A percentile compares a stretch with the other conserved stretches of the same genome.
phyloP scores from a whole-genome alignment of 2,329 filamentous ascomycete species.

The Colletotrichum sp. region DNA sequence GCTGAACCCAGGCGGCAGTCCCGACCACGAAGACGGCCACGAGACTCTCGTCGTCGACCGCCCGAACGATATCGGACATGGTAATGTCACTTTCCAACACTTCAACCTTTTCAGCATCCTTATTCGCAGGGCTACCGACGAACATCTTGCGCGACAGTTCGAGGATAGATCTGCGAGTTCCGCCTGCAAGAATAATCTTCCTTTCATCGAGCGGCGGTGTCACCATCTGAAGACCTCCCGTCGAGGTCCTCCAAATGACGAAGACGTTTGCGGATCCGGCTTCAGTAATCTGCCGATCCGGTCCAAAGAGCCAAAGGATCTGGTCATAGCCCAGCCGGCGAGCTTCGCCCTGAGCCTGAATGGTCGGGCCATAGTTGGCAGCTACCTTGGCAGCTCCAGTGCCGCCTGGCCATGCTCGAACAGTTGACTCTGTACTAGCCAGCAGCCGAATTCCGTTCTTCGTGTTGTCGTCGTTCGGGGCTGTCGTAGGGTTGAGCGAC shows the following conservation, averaged over 20 bases:
- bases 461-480: background rate
- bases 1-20: constrained; percentile 70
- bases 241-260: background rate
- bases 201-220: background rate
- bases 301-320: constrained; percentile 16
- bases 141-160: background rate
- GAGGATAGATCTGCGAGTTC: background rate
- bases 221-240: background rate
- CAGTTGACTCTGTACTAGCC: background rate
- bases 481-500: background rate
- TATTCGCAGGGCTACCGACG: constrained; percentile 16
- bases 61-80: constrained; percentile 77
- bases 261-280: constrained; percentile 7
- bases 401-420: constrained; percentile 12
- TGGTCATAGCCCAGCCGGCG: constrained; percentile 13
- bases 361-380: constrained; percentile 24
- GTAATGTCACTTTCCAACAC: constrained; percentile 84
- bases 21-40: constrained; percentile 86
- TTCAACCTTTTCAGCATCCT: constrained; percentile 61
- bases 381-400: constrained; percentile 11
- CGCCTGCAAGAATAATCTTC: background rate
- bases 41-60: constrained; percentile 75
- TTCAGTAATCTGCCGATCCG: constrained; percentile 1
- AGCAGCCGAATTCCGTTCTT: background rate
- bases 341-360: constrained; percentile 9